phyloP scores from a whole-genome alignment of 2,329 filamentous ascomycete genomes.

The Colletotrichum siamense region DNA sequence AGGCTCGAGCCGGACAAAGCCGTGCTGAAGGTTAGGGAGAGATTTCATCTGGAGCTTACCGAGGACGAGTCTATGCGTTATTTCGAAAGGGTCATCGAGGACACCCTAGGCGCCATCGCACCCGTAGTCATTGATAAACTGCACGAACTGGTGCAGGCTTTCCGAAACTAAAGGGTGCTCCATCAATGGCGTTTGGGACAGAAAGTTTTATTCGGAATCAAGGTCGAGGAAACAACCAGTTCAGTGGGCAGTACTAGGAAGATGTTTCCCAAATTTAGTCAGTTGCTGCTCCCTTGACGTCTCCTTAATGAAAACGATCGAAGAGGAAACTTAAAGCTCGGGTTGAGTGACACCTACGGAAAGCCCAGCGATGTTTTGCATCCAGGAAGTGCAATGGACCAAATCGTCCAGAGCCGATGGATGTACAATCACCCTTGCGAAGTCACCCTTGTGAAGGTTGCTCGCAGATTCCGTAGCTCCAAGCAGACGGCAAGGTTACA shows the following conservation, averaged over 20 bases:
- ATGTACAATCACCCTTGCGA: neutral
- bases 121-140: conserved; percentile 94
- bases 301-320: neutral
- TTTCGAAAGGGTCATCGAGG: conserved; percentile 89
- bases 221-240: neutral
- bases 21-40: conserved; percentile 91
- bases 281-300: neutral
- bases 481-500: neutral
- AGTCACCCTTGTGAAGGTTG: neutral
- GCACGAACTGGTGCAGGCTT: conserved; percentile 92
- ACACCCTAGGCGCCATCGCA: conserved; percentile 87
- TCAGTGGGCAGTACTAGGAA: neutral
- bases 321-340: neutral
- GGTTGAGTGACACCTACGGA: neutral
- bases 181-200: neutral
- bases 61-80: conserved; percentile 92
- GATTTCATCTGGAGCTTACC: conserved; percentile 88
- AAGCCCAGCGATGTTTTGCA: neutral
- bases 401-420: neutral
- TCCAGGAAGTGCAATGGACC: neutral
- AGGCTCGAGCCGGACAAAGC: conserved; percentile 91
- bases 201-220: neutral
- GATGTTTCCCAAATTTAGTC: neutral
- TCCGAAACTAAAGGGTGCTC: conserved; percentile 40
- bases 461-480: neutral